Percentiles rank a stretch among this genome's conserved stretches.
Evolutionary conservation across 805 yeast genomes (phyloP).

Genomic region (Saturnispora halmiae): DNA sequence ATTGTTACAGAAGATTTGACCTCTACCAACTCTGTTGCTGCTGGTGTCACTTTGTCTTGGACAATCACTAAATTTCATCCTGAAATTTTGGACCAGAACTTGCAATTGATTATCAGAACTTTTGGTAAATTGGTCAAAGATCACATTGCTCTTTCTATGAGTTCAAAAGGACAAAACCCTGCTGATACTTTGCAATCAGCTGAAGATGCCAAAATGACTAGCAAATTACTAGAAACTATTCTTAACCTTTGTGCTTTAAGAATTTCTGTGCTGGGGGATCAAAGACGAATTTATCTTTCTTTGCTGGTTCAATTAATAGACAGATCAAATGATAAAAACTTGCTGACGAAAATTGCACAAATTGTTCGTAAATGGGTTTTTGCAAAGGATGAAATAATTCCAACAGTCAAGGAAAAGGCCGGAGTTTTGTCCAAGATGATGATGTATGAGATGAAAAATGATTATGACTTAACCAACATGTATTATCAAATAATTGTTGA

Average conservation of each 20-base stretch:
- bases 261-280: conserved; percentile 84
- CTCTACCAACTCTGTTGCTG: conserved; percentile 67
- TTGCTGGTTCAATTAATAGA: conserved; percentile 85
- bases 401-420: conserved; percentile 92
- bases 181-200: conserved; percentile 19
- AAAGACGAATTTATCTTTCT: conserved; percentile 79
- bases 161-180: conserved; percentile 25
- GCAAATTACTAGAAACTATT: conserved; percentile 65
- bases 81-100: conserved; percentile 58
- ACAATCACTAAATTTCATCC: conserved; percentile 72
- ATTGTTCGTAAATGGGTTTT: conserved; percentile 89
- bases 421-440: conserved; percentile 90
- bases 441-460: conserved; percentile 83
- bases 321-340: conserved; percentile 67
- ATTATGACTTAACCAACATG: conserved; percentile 62
- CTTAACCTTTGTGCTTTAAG: conserved; percentile 71
- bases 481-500: conserved; percentile 83
- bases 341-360: conserved; percentile 63
- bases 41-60: conserved; percentile 79
- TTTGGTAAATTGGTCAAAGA: conserved; percentile 86
- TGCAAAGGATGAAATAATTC: conserved; percentile 72
- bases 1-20: conserved; percentile 72
- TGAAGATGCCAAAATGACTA: conserved; percentile 77
- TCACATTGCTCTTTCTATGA: conserved; percentile 59
- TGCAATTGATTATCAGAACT: conserved; percentile 75